phyloP scores from a whole-genome alignment of 2,329 filamentous ascomycete species.

The Cadophora sp. region DNA sequence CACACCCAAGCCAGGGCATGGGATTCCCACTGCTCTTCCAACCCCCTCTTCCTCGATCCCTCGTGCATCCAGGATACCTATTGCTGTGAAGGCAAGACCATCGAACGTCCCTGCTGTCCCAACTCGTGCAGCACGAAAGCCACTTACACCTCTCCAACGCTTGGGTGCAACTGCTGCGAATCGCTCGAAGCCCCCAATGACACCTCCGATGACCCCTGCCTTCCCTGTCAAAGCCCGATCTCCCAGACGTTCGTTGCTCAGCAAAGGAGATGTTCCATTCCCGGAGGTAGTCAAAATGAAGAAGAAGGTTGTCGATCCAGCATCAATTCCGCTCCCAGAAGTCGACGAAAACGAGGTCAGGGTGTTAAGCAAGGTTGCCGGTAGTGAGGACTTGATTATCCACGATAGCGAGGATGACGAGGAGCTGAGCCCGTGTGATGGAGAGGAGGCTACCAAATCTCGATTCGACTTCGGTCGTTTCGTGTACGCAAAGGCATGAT shows the following conservation, averaged over 20 bases:
- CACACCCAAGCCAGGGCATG: conserved; percentile 30
- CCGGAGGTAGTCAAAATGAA: conserved; percentile 34
- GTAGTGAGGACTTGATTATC: conserved; percentile 59
- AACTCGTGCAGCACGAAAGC: conserved; percentile 15
- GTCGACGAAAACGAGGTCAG: conserved; percentile 35
- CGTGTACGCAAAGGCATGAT: conserved; percentile 22
- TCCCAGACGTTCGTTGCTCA: conserved; percentile 29
- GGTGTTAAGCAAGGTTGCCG: conserved; percentile 40
- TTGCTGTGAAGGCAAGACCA: conserved; percentile 36
- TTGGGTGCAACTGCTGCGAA: conserved; percentile 40
- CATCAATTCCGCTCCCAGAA: conserved; percentile 47
- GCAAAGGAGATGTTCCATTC: conserved; percentile 36
- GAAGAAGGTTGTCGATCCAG: conserved; percentile 38
- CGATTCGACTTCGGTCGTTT: conserved; percentile 31
- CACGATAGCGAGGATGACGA: conserved; percentile 54
- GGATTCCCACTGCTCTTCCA: conserved; percentile 18
- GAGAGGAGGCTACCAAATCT: conserved; percentile 19
- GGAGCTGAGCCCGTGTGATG: conserved; percentile 42
- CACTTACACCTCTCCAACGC: conserved; percentile 43
- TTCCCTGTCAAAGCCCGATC: conserved; percentile 19
- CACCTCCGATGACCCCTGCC: conserved; percentile 39
- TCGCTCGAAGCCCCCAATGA: conserved; percentile 34
- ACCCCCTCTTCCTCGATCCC: conserved; percentile 36
- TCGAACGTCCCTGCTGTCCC: conserved; percentile 16
- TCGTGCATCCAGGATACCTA: conserved; percentile 39